These are phyloP conservation scores for Kwoniella sp. DNA, from an alignment of 768 basidiomycete species.

Conservation along the genomic window DNA sequence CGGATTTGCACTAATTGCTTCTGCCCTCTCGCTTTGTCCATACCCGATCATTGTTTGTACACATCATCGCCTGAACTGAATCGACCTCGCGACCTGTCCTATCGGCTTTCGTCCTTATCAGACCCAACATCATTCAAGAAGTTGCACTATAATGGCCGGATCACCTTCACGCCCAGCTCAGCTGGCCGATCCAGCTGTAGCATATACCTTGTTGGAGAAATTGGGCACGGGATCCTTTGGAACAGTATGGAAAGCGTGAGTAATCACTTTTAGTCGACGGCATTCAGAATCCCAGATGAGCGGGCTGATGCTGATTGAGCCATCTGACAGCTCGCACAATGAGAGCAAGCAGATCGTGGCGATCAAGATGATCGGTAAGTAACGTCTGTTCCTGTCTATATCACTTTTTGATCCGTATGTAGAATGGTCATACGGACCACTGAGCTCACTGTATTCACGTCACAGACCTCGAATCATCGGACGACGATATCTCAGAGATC, in stretches of 20 bases:
- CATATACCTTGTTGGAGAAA: constrained; percentile 91
- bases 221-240: constrained; percentile 98
- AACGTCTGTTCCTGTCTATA: too few relatives aligned
- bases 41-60: too few relatives aligned
- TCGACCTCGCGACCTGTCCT: too few relatives aligned
- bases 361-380: constrained; percentile 93
- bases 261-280: constrained; percentile 3
- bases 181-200: constrained; percentile 71
- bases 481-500: constrained; percentile 98
- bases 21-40: too few relatives aligned
- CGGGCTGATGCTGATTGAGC: constrained; percentile 3
- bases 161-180: constrained; percentile 15
- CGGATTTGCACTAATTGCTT: too few relatives aligned
- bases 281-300: too few relatives aligned
- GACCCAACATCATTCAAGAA: too few relatives aligned
- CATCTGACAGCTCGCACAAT: constrained; percentile 68
- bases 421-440: constrained; percentile 4
- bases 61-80: too few relatives aligned
- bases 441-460: neutral
- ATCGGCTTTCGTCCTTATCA: too few relatives aligned
- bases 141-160: constrained; percentile 10
- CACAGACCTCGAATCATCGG: constrained; percentile 91
- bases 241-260: constrained; percentile 87
- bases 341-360: constrained; percentile 93
- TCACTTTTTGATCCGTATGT: constrained; percentile 10